Evolutionary conservation across 768 basidiomycete genomes (phyloP), one percentile per base, ranked within the genome.

Genomic region (Suillus cothurnatus): DNA sequence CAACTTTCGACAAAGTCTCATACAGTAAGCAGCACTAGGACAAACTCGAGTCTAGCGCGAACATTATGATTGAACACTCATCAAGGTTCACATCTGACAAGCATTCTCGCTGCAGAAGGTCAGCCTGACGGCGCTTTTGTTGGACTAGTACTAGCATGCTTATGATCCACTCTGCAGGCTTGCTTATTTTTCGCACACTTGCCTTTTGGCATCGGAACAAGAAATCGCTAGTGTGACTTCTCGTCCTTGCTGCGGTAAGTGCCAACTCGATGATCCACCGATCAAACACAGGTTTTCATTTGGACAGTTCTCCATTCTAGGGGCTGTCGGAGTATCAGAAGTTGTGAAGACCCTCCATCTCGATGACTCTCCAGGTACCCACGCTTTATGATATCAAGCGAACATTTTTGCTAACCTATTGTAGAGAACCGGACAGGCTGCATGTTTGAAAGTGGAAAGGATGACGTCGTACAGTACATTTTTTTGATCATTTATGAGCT

Each of bases 41-140:
- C 12, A 5, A 17, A 63, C 28, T 12, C 39, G 9, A 32, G 6
- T 60, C 7, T 6, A 61, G 23, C 17, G 1, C 26, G 34, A 14
- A 17, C 9, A 41, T 32, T n/a, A n/a, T n/a, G n/a, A n/a, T n/a
- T 39, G 14, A 43, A 60, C 28, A 55, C n/a, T 58, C 15, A 26
- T 26, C 2, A n/a, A 63, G 62, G 14, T 63, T 60, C 41, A 31
- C 62, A 63, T 34, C 31, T 63, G 19, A 39, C 43, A 38, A 58
- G 53, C 12, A 63, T 63, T 3, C 14, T 63, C 19, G 52, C 58
- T 43, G 38, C 62, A 31, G 62, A 63, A 63, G 57, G 62, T 63
- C 23, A 8, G n/a, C 19, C 21, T 43, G 34, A 12, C 32, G 28
- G 8, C 28, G 50, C 17, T 9, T 28, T 52, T 1, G 3, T 31